A percentile compares a stretch with the other conserved stretches of the same genome.
phyloP scores from a whole-genome alignment of 495 filamentous ascomycete genomes.

The Penicillium cinerascens region DNA sequence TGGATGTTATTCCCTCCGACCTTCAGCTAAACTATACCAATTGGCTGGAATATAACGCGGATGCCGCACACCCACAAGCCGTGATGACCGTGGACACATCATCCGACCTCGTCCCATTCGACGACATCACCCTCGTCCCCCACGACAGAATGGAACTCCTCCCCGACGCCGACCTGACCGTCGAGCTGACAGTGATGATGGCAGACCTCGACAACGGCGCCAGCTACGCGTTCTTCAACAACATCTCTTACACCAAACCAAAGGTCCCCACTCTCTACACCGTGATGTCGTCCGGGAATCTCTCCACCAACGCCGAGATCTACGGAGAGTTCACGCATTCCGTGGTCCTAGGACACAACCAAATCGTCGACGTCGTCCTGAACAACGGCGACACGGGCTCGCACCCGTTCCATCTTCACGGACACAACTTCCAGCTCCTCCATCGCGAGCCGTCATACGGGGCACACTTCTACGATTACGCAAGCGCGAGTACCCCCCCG shows the following conservation, averaged over 20 bases:
- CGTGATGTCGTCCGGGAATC: constrained; percentile 58
- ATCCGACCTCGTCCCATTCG: constrained; percentile 41
- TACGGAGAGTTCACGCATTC: constrained; percentile 74
- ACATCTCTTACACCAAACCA: constrained; percentile 67
- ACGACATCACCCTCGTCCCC: constrained; percentile 51
- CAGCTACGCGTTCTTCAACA: constrained; percentile 70
- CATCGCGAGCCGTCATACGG: constrained; percentile 44
- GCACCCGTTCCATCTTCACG: constrained; percentile 89
- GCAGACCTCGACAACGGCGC: constrained; percentile 42
- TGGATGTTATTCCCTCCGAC: constrained; percentile 28
- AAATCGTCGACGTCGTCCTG: constrained; percentile 73
- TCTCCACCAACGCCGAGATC: constrained; percentile 58
- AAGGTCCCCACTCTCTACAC: constrained; percentile 82
- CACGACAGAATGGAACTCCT: constrained; percentile 43
- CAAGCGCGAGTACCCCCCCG: constrained; percentile 33
- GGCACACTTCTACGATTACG: constrained; percentile 34
- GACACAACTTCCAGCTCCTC: constrained; percentile 76
- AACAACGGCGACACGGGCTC: constrained; percentile 73
- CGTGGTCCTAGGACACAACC: constrained; percentile 60
- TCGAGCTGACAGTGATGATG: constrained; percentile 40
- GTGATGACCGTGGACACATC: constrained; percentile 48
- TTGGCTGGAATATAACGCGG: constrained; percentile 70
- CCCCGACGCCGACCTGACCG: constrained; percentile 24
- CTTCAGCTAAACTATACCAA: constrained; percentile 68
- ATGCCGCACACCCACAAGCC: constrained; percentile 49